Percentiles rank a stretch among this genome's conserved stretches.
Evolutionary conservation across 169 alveolate genomes (phyloP).

Genomic region (Plasmodium inui): DNA sequence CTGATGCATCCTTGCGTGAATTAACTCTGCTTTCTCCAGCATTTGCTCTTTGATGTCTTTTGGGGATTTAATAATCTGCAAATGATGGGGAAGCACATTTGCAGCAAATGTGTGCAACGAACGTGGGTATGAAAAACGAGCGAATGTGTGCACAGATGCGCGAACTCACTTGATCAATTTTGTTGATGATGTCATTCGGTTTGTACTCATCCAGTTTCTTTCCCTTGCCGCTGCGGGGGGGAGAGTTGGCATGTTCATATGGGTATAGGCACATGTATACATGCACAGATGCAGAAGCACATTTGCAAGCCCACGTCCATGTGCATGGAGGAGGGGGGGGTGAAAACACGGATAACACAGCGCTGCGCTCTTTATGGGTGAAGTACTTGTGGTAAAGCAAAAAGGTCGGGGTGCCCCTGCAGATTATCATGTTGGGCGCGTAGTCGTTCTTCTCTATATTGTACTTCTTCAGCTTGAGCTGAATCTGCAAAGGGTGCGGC

Average conservation of each 20-base stretch:
- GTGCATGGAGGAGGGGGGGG: not conserved
- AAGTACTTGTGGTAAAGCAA: constrained; percentile 51
- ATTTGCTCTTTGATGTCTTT: constrained; percentile 49
- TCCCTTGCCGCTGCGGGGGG: constrained; percentile 46
- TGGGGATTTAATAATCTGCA: constrained; percentile 55
- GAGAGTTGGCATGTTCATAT: not conserved
- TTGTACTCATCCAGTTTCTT: constrained; percentile 60
- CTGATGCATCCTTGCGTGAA: constrained; percentile 67
- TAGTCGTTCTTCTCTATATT: constrained; percentile 70
- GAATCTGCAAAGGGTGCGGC: constrained; percentile 16
- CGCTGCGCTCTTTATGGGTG: not conserved
- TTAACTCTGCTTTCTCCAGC: constrained; percentile 53
- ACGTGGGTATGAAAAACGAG: not conserved
- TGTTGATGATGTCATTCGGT: constrained; percentile 62
- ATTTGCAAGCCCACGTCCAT: not conserved
- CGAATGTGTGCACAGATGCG: not conserved
- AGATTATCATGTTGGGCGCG: constrained; percentile 70
- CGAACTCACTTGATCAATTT: constrained; percentile 55
- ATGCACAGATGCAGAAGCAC: constrained; percentile 1
- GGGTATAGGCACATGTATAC: not conserved
- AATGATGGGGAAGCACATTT: not conserved
- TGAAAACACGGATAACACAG: not conserved
- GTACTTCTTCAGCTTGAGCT: constrained; percentile 58
- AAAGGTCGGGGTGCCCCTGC: constrained; percentile 72
- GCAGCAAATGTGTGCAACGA: not conserved